Evolutionary conservation across 2,329 filamentous ascomycete genomes (phyloP).

Genomic region (Fusarium penzigii): DNA sequence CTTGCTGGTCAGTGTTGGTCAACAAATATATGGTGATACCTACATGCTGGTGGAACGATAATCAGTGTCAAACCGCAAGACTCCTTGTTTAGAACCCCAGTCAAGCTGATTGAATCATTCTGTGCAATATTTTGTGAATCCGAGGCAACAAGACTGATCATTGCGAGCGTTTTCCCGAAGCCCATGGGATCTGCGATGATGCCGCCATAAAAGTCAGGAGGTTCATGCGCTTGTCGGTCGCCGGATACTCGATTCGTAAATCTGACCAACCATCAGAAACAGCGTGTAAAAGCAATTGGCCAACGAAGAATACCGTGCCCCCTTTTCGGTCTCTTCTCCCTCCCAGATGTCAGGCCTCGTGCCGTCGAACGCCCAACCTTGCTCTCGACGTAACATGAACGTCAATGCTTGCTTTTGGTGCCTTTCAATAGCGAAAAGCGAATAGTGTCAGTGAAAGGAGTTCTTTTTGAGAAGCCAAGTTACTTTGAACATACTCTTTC

Average conservation of each 20-base stretch:
- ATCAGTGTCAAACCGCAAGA: neutral
- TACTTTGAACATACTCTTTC: too few relatives aligned
- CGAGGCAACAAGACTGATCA: constrained; percentile 40
- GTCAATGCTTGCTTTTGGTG: too few relatives aligned
- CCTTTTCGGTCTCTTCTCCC: constrained; percentile 13
- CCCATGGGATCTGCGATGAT: constrained; percentile 49
- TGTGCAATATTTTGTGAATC: neutral
- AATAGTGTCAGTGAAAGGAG: too few relatives aligned
- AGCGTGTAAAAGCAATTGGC: neutral
- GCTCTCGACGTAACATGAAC: too few relatives aligned
- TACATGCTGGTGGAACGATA: neutral
- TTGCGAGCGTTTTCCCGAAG: constrained; percentile 44
- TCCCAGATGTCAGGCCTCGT: constrained; percentile 36
- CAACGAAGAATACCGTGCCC: constrained; percentile 11
- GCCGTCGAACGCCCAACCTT: constrained; percentile 33
- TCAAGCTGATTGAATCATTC: neutral
- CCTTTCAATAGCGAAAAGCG: too few relatives aligned
- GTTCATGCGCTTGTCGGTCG: constrained; percentile 28
- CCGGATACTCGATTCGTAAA: constrained; percentile 37
- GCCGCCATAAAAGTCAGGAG: constrained; percentile 39
- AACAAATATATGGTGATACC: too few relatives aligned
- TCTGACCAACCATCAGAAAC: constrained; percentile 11
- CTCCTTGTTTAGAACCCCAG: constrained; percentile 2
- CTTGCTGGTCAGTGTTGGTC: too few relatives aligned
- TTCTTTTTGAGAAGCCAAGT: too few relatives aligned